Evolutionary conservation across 2,329 filamentous ascomycete species (phyloP), one percentile per base, ranked within the genome.

Genomic region (Aureobasidium zeae): DNA sequence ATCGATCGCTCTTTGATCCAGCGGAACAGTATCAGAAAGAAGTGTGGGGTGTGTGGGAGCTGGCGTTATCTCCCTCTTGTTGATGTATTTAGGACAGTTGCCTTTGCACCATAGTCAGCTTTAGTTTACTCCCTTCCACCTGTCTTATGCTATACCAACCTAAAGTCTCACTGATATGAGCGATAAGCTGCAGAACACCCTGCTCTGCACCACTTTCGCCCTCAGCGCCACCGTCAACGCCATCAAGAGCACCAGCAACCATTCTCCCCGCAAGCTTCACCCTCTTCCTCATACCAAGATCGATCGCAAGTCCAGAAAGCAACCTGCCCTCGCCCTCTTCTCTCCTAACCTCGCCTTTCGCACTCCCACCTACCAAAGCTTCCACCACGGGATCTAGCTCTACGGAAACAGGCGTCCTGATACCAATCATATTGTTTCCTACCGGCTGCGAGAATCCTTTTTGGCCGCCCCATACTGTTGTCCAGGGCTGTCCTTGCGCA

Each of bases 21-120:
- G 63, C 3, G 65, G 61, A 3, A 69, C 51, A 2, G 63, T 65
- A 17, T 67, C 58, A 0, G 71, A 72, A 1, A 74, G 47, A 1
- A 79, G 59, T 34, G 61, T 61, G 8, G 83, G 75, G 11, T 67
- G 57, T 2, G 81, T 72, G 0, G 67, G 48, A 32, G 73, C 70
- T 4, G 73, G 70, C 2, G 63, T 57, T 28, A 93, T 76, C 2
- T 67, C 65, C 57, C 83, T 87, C 54, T 76, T 77, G 60, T 89
- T 91, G 24, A 94, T 58, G 54, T 94, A 94, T 61, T 94, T 94
- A 2, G 86, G 86, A 54, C 86, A 93, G 53, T 91, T 93, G 0
- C 84, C 80, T 65, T n/a, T 31, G 45, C 30, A 35, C 13, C 41
- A n/a, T 17, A 10, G 20, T 55, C 17, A 54, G 49, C 37, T 20